Evolutionary conservation across 1,139 yeast genomes (phyloP), one percentile per base, ranked within the genome.

Genomic region (Petasospora rhodanensis): DNA sequence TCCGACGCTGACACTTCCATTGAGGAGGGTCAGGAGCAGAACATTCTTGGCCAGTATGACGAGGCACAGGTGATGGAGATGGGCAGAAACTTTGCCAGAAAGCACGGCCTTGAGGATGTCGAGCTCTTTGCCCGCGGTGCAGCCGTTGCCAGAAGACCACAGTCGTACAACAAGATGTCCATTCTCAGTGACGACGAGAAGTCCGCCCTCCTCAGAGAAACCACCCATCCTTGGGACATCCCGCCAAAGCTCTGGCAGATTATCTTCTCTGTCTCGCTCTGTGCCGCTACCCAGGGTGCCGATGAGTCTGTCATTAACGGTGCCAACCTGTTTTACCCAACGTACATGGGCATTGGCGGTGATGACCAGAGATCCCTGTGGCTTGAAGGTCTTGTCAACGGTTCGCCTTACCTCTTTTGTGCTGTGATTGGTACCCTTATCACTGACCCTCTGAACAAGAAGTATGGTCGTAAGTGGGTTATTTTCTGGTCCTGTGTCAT

Each of bases 251-350:
- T 85, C 49, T 59, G 78, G 45, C 73, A 68, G 43, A 76, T 84
- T 34, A 73, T 82, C 36, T 70, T 83, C 13, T 73, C 84, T 55
- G 81, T 89, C 26, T 81, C 95, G 6, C 73, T 85, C 77, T 86
- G 93, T 34, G 96, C 95, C 14, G 84, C 89, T 7, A 89, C 86
- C 22, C 95, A 85, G 58, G 96, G 96, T 52, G 84, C 85, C 86
- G 96, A 85, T 57, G 95, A 85, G 56, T 71, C 93, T 2, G 95
- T 84, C 15, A 73, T 82, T 39, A 83, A 84, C 50, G 96, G 95
- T 45, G 95, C 95, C 8, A 73, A 79, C 36, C 60, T 84, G 30
- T 79, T 76, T 52, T 83, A 78, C 57, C 85, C 89, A 6, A 47
- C 51, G 3, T 65, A 62, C 28, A 67, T 82, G 54, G 79, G 76